Evolutionary conservation across 306 rosid genomes (phyloP).

Genomic region (Begonia loranthoides): DNA sequence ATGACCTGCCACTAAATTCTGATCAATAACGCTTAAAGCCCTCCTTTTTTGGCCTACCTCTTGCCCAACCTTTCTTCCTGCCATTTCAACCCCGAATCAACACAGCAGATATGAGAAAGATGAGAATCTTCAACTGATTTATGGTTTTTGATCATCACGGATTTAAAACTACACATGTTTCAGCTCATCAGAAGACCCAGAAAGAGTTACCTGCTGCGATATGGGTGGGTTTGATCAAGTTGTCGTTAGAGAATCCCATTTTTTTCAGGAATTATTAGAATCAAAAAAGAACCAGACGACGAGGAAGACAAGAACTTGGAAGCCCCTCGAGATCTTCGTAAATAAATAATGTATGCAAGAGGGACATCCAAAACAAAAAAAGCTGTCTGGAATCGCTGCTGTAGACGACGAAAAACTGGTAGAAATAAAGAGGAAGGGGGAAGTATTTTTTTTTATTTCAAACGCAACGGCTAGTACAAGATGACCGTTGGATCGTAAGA

Average conservation of each 20-base stretch:
- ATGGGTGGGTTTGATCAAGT: constrained; percentile 33
- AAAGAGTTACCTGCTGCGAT: constrained; percentile 9
- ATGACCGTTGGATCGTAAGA: constrained; percentile 61
- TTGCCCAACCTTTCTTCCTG: constrained; percentile 36
- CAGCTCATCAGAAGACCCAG: neutral
- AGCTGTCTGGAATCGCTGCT: neutral
- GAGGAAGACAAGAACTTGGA: constrained; percentile 5
- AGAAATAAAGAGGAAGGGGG: constrained; percentile 4
- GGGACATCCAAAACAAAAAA: neutral
- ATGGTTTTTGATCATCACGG: too few relatives aligned
- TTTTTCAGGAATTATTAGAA: constrained; percentile 4
- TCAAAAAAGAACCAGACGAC: constrained; percentile 1
- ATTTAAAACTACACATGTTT: too few relatives aligned
- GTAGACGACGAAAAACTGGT: neutral
- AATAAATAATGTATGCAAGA: neutral
- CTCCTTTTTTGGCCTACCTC: constrained; percentile 55
- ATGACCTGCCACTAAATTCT: constrained; percentile 39
- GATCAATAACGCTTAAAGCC: constrained; percentile 52
- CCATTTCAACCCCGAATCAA: constrained; percentile 23
- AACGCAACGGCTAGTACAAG: constrained; percentile 84
- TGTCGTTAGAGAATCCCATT: constrained; percentile 55
- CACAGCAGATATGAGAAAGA: too few relatives aligned
- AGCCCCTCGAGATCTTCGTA: neutral
- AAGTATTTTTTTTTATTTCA: constrained; percentile 42
- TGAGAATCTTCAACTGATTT: too few relatives aligned